Evolutionary conservation across 495 filamentous ascomycete genomes (phyloP).

Genomic region (Annulohypoxylon bovei): DNA sequence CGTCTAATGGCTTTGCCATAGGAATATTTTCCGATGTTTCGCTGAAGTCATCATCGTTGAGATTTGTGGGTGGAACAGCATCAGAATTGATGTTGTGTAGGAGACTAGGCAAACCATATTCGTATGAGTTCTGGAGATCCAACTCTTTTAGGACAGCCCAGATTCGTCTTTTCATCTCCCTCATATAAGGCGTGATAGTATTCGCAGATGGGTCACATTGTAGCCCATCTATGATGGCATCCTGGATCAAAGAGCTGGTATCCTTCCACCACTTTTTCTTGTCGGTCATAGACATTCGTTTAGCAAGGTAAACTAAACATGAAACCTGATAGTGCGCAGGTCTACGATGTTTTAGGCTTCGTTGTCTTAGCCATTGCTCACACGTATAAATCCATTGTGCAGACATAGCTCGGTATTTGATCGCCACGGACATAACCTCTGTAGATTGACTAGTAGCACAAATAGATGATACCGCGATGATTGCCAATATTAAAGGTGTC

Average conservation of each 20-base stretch:
- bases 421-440: conserved; percentile 9
- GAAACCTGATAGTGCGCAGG: conserved; percentile 59
- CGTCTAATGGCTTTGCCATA: conserved; percentile 42
- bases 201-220: conserved; percentile 60
- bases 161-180: conserved; percentile 72
- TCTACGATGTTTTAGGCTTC: conserved; percentile 55
- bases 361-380: conserved; percentile 50
- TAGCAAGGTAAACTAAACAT: conserved; percentile 56
- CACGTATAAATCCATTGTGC: conserved; percentile 53
- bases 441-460: conserved; percentile 48
- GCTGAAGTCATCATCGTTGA: conserved; percentile 57
- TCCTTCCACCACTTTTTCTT: conserved; percentile 66
- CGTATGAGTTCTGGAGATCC: conserved; percentile 68
- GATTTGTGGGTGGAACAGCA: conserved; percentile 51
- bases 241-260: conserved; percentile 63
- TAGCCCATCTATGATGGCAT: conserved; percentile 66
- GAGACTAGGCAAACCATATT: conserved; percentile 65
- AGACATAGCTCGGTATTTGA: conserved; percentile 37
- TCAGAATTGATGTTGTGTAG: conserved; percentile 52
- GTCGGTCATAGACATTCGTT: conserved; percentile 56
- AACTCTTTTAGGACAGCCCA: conserved; percentile 71
- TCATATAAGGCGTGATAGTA: conserved; percentile 60
- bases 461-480: conserved; percentile 51
- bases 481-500: conserved; percentile 54
- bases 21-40: conserved; percentile 53